Conservation (phyloP, 1,139 yeast genomes). For the Nadsonia starkeyi-henricii region DNA sequence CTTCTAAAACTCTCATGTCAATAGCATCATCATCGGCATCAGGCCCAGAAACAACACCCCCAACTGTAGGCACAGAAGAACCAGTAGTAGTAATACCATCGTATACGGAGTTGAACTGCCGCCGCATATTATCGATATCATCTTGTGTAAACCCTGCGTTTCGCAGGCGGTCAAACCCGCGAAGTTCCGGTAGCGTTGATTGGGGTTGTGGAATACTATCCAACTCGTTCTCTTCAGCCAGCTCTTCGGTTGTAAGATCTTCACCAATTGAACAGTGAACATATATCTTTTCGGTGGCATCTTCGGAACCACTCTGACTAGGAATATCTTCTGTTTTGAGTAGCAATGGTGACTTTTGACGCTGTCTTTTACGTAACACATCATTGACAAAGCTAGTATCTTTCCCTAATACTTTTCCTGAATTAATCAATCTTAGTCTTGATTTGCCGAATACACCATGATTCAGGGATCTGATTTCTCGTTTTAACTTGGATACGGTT, state of each 20-base stretch:
- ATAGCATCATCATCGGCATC: constrained; percentile 22
- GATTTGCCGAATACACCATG: not conserved
- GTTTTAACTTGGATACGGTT: not conserved
- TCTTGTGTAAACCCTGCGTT: constrained; percentile 72
- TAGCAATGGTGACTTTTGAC: constrained; percentile 4
- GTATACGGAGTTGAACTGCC: constrained; percentile 60
- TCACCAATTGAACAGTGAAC: constrained; percentile 80
- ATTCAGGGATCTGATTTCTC: not conserved
- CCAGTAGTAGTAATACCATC: constrained; percentile 28
- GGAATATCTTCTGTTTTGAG: constrained; percentile 1
- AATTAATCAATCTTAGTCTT: constrained; percentile 55
- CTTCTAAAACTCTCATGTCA: constrained; percentile 48
- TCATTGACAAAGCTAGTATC: constrained; percentile 42
- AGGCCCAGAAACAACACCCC: constrained; percentile 20
- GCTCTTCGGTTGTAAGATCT: constrained; percentile 40
- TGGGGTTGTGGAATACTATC: constrained; percentile 36
- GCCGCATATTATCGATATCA: constrained; percentile 57
- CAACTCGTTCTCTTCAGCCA: constrained; percentile 46
- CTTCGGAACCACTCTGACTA: constrained; percentile 4
- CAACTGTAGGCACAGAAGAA: constrained; percentile 9
- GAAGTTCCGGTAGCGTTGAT: constrained; percentile 53
- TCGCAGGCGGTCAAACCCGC: constrained; percentile 74
- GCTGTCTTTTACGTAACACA: constrained; percentile 20
- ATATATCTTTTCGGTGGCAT: constrained; percentile 27
- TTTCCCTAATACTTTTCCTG: constrained; percentile 57